Base-by-base conservation (phyloP, 164 flowering plant species). In the Akebia trifoliata region DNA sequence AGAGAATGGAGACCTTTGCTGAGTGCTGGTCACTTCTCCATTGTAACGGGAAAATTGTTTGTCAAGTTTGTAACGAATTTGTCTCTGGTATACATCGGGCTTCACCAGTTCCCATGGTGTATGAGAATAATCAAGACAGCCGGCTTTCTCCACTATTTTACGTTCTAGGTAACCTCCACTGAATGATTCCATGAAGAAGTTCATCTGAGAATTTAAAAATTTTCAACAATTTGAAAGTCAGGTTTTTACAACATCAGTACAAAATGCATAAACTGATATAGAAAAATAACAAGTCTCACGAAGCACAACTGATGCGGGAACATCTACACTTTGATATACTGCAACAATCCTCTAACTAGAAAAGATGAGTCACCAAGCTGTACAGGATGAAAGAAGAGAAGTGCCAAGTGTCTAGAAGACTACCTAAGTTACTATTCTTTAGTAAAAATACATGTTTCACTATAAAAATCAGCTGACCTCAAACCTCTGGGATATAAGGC, bases 1-100 rank as follows among this genome's bases (percentile, higher is more conserved):
- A 24, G 82, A 35, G 10, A 84, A 76, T 5, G 76, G 76, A 50
- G 82, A 81, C 57, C 64, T 84, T 72, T 93, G 95, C 72, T 89
- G 97, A 26, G 83, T 76, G 72, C 91, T 85, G 9, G 91, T 90
- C 46, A 84, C 95, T 67, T 85, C 90, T 61, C 91, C 98, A 72
- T 84, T 68, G 52, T 82, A 89, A 28, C 80, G 82, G 29, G 97
- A 89, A 46, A 89, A 40, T 38, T 60, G 75, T 69, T 76, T 81
- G 56, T 81, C 84, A 68, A 82, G 79, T 65, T 82, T 80, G 77
- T 77, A 89, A 65, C 77, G 73, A 54, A 80, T 67, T 67, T 87
- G 90, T 72, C 98, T 78, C 80, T 81, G 90, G 66, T 69, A 77
- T 15, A 79, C 69, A 60, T 84, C 95, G 31, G 75, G 65, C 70